These are phyloP conservation scores for Lodderomyces parapsilosis DNA, from an alignment of 1,139 yeast species.

Conservation along the genomic window DNA sequence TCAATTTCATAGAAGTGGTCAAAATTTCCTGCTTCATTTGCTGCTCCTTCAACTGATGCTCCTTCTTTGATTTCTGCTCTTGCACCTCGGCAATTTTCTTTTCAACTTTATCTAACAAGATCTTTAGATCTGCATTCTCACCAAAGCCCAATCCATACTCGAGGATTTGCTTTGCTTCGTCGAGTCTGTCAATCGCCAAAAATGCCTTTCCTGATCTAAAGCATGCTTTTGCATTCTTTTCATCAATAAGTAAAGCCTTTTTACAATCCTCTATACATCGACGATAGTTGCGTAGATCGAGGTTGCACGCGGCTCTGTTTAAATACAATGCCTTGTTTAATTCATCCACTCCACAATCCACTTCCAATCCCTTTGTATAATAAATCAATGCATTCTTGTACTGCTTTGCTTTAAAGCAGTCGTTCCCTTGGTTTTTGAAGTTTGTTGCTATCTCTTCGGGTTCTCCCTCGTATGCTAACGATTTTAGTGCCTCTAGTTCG, in stretches of 20 bases:
- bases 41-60: slow-evolving; percentile 32
- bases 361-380: slow-evolving; percentile 78
- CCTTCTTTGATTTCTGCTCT: slow-evolving; percentile 28
- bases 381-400: slow-evolving; percentile 74
- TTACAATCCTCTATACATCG: slow-evolving; percentile 86
- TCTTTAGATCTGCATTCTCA: slow-evolving; percentile 48
- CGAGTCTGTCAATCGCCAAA: slow-evolving; percentile 59
- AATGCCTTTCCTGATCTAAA: slow-evolving; percentile 85
- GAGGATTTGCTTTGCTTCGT: slow-evolving; percentile 70
- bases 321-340: slow-evolving; percentile 64
- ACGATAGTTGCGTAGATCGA: slow-evolving; percentile 82
- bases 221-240: slow-evolving; percentile 76
- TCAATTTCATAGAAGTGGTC: slow-evolving; percentile 52
- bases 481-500: slow-evolving; percentile 82
- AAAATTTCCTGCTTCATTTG: slow-evolving; percentile 35
- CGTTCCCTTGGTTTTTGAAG: slow-evolving; percentile 93
- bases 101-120: slow-evolving; percentile 37
- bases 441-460: slow-evolving; percentile 89
- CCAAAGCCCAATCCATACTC: slow-evolving; percentile 66
- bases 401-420: slow-evolving; percentile 67
- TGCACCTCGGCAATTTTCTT: slow-evolving; percentile 38
- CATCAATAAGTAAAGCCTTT: slow-evolving; percentile 63
- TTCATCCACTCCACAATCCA: slow-evolving; percentile 52
- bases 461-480: slow-evolving; percentile 93
- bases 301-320: slow-evolving; percentile 90